Conservation (phyloP, 352 stramenopile species). For the Phytophthora palmivora region DNA sequence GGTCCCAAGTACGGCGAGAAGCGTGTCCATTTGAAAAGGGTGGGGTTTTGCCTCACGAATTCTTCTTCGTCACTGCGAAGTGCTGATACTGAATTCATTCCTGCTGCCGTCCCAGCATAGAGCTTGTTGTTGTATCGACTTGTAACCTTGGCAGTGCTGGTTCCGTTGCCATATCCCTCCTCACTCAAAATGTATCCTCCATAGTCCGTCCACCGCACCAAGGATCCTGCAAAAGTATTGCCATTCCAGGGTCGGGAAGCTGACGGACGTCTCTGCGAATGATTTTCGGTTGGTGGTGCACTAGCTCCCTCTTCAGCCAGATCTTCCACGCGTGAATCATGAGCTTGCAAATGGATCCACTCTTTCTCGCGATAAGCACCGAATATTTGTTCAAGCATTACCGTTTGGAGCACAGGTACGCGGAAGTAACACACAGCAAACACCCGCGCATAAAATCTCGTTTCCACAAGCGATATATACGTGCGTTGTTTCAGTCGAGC, state of each 20-base stretch:
- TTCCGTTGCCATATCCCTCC: conserved; percentile 34
- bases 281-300: conserved; percentile 8
- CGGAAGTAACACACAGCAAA: conserved; percentile 80
- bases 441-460: conserved; percentile 69
- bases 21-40: conserved; percentile 64
- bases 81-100: conserved; percentile 26
- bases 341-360: conserved; percentile 51
- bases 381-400: conserved; percentile 65
- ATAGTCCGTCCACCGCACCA: conserved; percentile 70
- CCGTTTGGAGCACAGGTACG: conserved; percentile 56
- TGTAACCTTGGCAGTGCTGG: conserved; percentile 31
- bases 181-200: conserved; percentile 52
- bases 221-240: conserved; percentile 58
- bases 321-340: conserved; percentile 36
- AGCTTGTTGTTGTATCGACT: conserved; percentile 41
- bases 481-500: conserved; percentile 45
- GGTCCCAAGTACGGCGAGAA: conserved; percentile 65
- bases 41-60: conserved; percentile 62
- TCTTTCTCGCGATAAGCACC: conserved; percentile 54
- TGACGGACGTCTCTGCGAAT: conserved; percentile 35
- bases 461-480: conserved; percentile 68
- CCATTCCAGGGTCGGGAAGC: conserved; percentile 58
- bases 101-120: conserved; percentile 2
- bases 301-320: conserved; percentile 14
- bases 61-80: conserved; percentile 47